Evolutionary conservation across 2,329 filamentous ascomycete species (phyloP).

Genomic region (Cytospora paraplurivora): DNA sequence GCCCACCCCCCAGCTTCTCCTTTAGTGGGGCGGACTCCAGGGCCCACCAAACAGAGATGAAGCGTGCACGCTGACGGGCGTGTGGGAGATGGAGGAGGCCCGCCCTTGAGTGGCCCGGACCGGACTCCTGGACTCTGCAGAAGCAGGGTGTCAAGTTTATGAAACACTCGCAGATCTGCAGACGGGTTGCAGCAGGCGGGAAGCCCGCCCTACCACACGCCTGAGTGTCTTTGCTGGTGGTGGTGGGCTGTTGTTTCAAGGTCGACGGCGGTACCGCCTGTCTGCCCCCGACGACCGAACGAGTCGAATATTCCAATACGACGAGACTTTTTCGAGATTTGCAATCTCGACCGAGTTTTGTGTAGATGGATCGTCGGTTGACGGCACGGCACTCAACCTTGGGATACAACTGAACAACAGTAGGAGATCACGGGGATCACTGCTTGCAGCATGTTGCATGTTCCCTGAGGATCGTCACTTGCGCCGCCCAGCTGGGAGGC

Average conservation of each 20-base stretch:
- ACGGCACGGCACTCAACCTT: slow-evolving; percentile 7
- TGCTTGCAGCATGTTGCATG: neutral
- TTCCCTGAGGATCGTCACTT: neutral
- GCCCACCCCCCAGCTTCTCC: neutral
- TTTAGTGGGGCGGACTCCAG: neutral
- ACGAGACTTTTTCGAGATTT: slow-evolving; percentile 10
- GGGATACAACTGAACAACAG: neutral
- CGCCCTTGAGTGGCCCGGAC: neutral
- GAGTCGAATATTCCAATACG: slow-evolving; percentile 1
- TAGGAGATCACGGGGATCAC: neutral
- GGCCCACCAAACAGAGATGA: slow-evolving; percentile 2
- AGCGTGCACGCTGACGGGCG: neutral
- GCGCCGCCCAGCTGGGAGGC: neutral
- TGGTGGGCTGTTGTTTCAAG: slow-evolving; percentile 18
- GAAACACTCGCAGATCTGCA: slow-evolving; percentile 23
- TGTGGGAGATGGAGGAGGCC: neutral
- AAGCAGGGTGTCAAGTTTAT: slow-evolving; percentile 13
- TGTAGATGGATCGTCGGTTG: slow-evolving; percentile 14
- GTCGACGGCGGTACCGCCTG: slow-evolving; percentile 10
- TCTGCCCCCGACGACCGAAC: neutral
- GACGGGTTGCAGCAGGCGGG: slow-evolving; percentile 14
- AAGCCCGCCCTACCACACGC: slow-evolving; percentile 3
- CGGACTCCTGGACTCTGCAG: slow-evolving; percentile 7
- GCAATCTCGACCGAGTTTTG: slow-evolving; percentile 22
- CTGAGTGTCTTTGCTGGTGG: neutral